phyloP scores from a whole-genome alignment of 768 basidiomycete genomes.

The Gelatoporia subvermispora region DNA sequence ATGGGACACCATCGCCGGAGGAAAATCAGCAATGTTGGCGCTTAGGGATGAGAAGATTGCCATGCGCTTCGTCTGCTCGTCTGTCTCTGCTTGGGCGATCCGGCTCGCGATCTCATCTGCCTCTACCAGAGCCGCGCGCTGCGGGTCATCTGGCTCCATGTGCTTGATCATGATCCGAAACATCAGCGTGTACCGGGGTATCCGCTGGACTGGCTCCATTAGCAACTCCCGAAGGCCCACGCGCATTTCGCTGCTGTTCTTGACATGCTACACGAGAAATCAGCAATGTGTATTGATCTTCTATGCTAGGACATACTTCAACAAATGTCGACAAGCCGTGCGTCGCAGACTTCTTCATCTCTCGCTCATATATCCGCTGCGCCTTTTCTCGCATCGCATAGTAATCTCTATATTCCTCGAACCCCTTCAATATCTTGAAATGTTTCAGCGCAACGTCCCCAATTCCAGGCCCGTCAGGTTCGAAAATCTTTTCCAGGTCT shows the following conservation, averaged over 20 bases:
- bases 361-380: conserved; percentile 80
- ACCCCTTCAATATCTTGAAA: conserved; percentile 78
- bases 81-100: conserved; percentile 88
- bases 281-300: background rate
- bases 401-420: conserved; percentile 89
- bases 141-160: conserved; percentile 74
- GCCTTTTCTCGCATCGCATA: conserved; percentile 93
- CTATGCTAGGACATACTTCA: conserved; percentile 52
- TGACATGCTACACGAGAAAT: conserved; percentile 56
- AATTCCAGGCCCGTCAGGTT: conserved; percentile 58
- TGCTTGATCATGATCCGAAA: conserved; percentile 91
- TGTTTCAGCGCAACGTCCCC: conserved; percentile 86
- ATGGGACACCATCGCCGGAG: conserved; percentile 84
- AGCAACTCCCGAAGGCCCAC: conserved; percentile 86
- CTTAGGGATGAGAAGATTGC: conserved; percentile 83
- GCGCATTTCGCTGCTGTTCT: conserved; percentile 47
- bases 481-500: conserved; percentile 77
- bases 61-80: conserved; percentile 87
- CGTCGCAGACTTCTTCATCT: conserved; percentile 55
- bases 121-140: conserved; percentile 73
- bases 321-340: conserved; percentile 83
- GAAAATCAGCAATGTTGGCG: conserved; percentile 85
- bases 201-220: conserved; percentile 95
- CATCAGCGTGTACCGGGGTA: conserved; percentile 90
- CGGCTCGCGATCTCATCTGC: conserved; percentile 85